phyloP scores from a whole-genome alignment of 2,329 filamentous ascomycete genomes.

The Coleophoma crateriformis region DNA sequence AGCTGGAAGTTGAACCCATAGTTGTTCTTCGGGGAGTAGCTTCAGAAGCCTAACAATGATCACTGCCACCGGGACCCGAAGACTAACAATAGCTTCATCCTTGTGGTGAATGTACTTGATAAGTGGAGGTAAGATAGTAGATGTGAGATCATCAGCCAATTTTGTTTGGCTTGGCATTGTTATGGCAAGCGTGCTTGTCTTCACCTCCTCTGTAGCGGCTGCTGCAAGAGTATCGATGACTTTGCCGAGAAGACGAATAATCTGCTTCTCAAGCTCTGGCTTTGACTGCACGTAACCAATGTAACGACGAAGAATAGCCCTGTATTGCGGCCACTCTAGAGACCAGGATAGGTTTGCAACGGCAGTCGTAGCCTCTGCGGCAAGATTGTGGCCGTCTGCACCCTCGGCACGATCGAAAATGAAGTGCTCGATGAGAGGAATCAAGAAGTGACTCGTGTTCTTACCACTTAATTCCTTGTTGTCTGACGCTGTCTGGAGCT shows the following conservation, averaged over 20 bases:
- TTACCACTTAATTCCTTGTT: slow-evolving; percentile 62
- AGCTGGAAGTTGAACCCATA: slow-evolving; percentile 70
- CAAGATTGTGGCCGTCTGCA: slow-evolving; percentile 75
- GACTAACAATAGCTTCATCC: slow-evolving; percentile 88
- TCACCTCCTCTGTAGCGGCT: slow-evolving; percentile 38
- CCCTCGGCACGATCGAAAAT: slow-evolving; percentile 75
- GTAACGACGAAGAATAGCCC: slow-evolving; percentile 77
- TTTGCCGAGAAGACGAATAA: slow-evolving; percentile 75
- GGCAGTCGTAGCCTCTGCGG: slow-evolving; percentile 78
- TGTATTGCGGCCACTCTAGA: slow-evolving; percentile 87
- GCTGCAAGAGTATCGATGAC: slow-evolving; percentile 70
- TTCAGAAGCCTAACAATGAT: slow-evolving; percentile 84
- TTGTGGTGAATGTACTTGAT: slow-evolving; percentile 88
- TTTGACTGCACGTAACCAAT: slow-evolving; percentile 76
- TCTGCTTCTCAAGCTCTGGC: slow-evolving; percentile 77
- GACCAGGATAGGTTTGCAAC: slow-evolving; percentile 70
- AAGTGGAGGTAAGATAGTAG: slow-evolving; percentile 72
- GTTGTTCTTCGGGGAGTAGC: slow-evolving; percentile 66
- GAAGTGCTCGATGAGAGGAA: slow-evolving; percentile 91
- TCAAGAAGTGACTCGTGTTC: slow-evolving; percentile 80
- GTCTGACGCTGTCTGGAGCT: slow-evolving; percentile 64
- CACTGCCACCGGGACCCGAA: slow-evolving; percentile 84
- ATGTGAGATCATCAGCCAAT: slow-evolving; percentile 65
- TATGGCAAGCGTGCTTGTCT: slow-evolving; percentile 43
- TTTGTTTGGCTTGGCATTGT: slow-evolving; percentile 65